Evolutionary conservation across 345 rosid species (phyloP), one percentile per base, ranked within the genome.

Genomic region (Xanthoceras sorbifolium): DNA sequence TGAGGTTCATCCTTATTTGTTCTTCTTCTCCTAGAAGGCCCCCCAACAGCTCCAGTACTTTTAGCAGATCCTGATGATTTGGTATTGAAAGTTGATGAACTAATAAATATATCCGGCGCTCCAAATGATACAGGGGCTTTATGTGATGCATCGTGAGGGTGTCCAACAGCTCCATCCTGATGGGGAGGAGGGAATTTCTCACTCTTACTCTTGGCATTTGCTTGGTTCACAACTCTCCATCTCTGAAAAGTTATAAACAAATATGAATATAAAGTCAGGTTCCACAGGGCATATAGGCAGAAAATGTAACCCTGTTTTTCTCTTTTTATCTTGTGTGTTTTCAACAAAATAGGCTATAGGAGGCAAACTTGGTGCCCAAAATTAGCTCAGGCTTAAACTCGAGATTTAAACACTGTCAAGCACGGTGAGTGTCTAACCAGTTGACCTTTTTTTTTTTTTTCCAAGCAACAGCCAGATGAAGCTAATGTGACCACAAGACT

Each of bases 111-210:
- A 75, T 89, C 90, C 1, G 82, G 26, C 12, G 72, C 75, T 36
- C 83, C 85, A 79, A 86, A 86, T 11, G 87, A 84, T 62, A 84
- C 74, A 55, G 85, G 86, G 25, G 74, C 87, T 79, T 85, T 90
- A 40, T 67, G 80, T 62, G 90, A 84, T 23, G 80, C 67, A 65
- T 85, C 88, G 3, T 73, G 48, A 15, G 80, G 85, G 50, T 90
- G 85, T 60, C 96, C 94, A 36, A 91, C 89, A 31, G 89, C 95
- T 75, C 90, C 98, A 52, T 95, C 98, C 83, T 88, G 93, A 83
- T 93, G 99, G 1, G 98, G 97, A 78, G 98, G 99, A 3, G 98
- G 98, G 72, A 95, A 95, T 84, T 91, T 95, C 90, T 92, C 98
- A 50, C 99, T 95, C 85, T 88, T 95, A 88, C 97, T 91, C 85